These are phyloP conservation scores for Pseudogymnoascus destructans DNA, from an alignment of 2,329 filamentous ascomycete species.

Conservation along the genomic window DNA sequence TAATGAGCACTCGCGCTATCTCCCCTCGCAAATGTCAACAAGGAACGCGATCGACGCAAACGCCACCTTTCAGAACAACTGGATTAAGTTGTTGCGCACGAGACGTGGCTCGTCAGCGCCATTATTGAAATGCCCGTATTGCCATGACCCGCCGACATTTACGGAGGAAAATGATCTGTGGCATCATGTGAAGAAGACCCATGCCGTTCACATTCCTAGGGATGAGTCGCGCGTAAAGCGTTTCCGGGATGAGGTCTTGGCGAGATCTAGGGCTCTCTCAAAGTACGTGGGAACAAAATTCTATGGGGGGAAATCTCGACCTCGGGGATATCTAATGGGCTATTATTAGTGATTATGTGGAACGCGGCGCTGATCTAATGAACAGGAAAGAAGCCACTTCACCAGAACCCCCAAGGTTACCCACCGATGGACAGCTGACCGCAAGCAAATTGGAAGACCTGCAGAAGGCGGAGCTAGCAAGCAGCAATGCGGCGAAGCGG, in stretches of 20 bases:
- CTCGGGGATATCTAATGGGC: not conserved
- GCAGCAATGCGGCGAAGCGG: not conserved
- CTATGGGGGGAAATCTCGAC: not conserved
- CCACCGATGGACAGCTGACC: not conserved
- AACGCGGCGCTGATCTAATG: not conserved
- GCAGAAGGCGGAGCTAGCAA: not conserved
- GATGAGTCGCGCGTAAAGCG: not conserved
- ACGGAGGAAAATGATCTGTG: not conserved
- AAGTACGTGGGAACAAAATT: not conserved
- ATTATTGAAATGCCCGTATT: not conserved
- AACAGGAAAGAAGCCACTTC: not conserved
- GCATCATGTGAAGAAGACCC: not conserved
- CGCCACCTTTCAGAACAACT: not conserved
- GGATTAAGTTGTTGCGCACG: not conserved
- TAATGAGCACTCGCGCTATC: not conserved
- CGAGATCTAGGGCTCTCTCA: not conserved
- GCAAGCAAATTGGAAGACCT: not conserved
- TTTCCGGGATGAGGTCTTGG: constrained; percentile 1
- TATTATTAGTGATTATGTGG: not conserved
- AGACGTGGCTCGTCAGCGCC: not conserved
- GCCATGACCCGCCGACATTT: not conserved
- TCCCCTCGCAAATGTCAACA: not conserved
- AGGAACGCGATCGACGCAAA: not conserved
- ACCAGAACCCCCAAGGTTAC: not conserved
- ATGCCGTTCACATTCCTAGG: not conserved